Evolutionary conservation across 129 eudicot genomes (phyloP).

Genomic region (Tagetes erecta): DNA sequence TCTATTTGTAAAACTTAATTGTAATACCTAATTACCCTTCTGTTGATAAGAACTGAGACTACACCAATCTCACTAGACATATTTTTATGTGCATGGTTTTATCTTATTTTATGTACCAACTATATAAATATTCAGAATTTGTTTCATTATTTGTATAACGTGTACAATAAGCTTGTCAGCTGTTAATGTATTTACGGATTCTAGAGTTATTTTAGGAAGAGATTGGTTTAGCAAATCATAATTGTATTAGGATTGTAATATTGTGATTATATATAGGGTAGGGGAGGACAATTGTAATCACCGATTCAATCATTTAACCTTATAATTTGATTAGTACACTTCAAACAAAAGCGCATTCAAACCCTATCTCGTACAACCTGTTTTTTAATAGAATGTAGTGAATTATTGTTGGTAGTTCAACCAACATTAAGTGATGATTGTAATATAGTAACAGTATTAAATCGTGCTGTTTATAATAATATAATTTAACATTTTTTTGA

Average conservation of each 20-base stretch:
- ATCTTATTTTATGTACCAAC: background rate
- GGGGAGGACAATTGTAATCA: no score
- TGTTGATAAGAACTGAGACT: background rate
- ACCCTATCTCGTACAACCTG: background rate
- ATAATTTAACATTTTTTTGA: constrained; percentile 8
- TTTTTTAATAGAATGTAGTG: background rate
- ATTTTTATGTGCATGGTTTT: background rate
- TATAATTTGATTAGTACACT: background rate
- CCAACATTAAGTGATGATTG: background rate
- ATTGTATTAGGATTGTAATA: no score
- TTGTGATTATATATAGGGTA: no score
- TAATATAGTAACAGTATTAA: background rate
- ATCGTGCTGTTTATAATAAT: background rate
- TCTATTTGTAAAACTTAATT: background rate
- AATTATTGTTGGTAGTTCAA: background rate
- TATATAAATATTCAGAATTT: background rate
- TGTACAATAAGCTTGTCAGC: no score
- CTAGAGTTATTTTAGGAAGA: no score
- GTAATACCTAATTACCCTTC: background rate
- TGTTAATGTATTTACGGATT: no score
- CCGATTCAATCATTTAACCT: no score
- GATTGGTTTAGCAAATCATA: no score
- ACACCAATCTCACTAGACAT: background rate
- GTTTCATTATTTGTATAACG: background rate
- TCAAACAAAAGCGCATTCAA: background rate